These are phyloP conservation scores for Silene conica DNA, from an alignment of 148 eudicot species.

Conservation along the genomic window DNA sequence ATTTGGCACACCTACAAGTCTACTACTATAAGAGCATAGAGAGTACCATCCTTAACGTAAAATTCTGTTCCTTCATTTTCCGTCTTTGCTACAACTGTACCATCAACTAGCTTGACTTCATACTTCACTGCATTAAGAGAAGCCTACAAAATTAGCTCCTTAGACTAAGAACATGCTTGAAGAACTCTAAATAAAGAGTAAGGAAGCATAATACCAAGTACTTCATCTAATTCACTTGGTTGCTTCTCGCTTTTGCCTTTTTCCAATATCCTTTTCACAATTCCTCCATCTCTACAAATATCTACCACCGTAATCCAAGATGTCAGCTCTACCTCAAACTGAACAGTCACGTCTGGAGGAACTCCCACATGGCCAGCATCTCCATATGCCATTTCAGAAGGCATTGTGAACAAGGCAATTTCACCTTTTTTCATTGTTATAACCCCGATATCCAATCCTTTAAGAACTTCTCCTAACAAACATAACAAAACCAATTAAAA, in stretches of 20 bases:
- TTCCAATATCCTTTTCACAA: slow-evolving; percentile 47
- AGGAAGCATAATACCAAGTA: slow-evolving; percentile 38
- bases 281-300: slow-evolving; percentile 69
- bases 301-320: slow-evolving; percentile 60
- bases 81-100: slow-evolving; percentile 39
- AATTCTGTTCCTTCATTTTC: slow-evolving; percentile 47
- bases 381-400: slow-evolving; percentile 40
- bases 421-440: slow-evolving; percentile 63
- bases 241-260: slow-evolving; percentile 46
- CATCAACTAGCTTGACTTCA: slow-evolving; percentile 37
- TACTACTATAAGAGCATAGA: neutral
- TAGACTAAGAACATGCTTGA: neutral
- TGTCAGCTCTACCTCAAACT: slow-evolving; percentile 51
- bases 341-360: slow-evolving; percentile 33
- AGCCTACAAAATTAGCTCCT: neutral
- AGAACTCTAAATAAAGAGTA: neutral
- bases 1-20: neutral
- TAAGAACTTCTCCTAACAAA: slow-evolving; percentile 37
- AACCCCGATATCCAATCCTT: slow-evolving; percentile 46
- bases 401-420: slow-evolving; percentile 52
- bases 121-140: slow-evolving; percentile 42
- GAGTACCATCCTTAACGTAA: slow-evolving; percentile 53
- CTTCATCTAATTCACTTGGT: slow-evolving; percentile 68
- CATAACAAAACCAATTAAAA: neutral
- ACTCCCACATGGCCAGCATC: slow-evolving; percentile 31